Percentiles rank a stretch among this genome's conserved stretches.
phyloP scores from a whole-genome alignment of 179 eudicot genomes.

The Carnegiea gigantea region DNA sequence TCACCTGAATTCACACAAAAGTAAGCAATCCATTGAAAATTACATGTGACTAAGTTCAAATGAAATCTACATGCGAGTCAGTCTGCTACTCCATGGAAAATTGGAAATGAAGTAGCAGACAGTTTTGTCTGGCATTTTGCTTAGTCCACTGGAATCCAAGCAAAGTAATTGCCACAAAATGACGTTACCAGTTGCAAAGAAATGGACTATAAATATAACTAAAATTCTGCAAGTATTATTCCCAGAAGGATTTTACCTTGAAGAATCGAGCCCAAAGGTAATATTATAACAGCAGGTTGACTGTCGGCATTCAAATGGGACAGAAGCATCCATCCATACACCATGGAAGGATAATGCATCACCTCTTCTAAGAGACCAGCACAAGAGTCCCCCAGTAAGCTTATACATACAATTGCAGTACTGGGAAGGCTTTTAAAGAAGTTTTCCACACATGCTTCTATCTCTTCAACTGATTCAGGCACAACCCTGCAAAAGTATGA shows the following conservation, averaged over 20 bases:
- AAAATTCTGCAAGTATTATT: conserved; percentile 7
- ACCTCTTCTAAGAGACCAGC: conserved; percentile 53
- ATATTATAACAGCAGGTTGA: conserved; percentile 58
- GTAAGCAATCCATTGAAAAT: neutral
- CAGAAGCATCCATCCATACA: conserved; percentile 58
- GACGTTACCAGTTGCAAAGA: neutral
- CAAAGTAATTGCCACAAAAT: too few relatives aligned
- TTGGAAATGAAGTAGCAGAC: neutral
- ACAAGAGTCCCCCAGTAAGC: conserved; percentile 59
- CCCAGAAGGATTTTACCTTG: conserved; percentile 50
- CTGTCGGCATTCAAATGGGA: conserved; percentile 58
- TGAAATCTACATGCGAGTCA: too few relatives aligned
- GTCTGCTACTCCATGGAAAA: neutral
- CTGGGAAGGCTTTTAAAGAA: conserved; percentile 66
- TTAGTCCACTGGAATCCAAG: neutral
- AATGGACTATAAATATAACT: neutral
- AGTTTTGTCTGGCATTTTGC: neutral
- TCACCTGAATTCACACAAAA: conserved; percentile 32
- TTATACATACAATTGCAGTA: conserved; percentile 59
- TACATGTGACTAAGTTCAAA: neutral
- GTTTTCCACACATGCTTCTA: conserved; percentile 39
- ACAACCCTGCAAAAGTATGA: conserved; percentile 42
- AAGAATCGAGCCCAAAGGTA: conserved; percentile 50
- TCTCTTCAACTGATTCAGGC: conserved; percentile 49
- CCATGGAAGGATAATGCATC: conserved; percentile 32